Conservation (phyloP, 805 yeast genomes). For the Saccharomyces jurei region DNA sequence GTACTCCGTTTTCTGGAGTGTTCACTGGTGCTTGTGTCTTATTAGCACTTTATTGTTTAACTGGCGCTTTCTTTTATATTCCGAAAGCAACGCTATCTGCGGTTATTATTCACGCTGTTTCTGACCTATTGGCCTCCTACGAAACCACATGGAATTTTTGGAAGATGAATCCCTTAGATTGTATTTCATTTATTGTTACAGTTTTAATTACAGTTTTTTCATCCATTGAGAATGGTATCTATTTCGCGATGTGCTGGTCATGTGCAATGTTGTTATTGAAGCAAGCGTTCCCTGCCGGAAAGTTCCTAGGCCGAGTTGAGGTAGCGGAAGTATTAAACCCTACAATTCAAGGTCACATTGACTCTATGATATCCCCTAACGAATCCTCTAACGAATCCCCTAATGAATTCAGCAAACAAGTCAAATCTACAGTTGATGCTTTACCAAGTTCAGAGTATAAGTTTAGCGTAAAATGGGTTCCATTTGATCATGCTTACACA, state of each 20-base stretch:
- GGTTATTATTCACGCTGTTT: conserved; percentile 86
- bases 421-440: conserved; percentile 7
- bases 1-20: conserved; percentile 88
- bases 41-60: conserved; percentile 76
- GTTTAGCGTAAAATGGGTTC: conserved; percentile 63
- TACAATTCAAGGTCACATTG: conserved; percentile 26
- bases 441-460: conserved; percentile 18
- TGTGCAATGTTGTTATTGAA: conserved; percentile 65
- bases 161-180: conserved; percentile 67
- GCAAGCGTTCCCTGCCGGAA: conserved; percentile 72
- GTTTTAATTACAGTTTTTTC: conserved; percentile 69
- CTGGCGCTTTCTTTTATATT: conserved; percentile 77
- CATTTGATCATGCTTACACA: conserved; percentile 36
- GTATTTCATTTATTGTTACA: conserved; percentile 61
- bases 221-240: conserved; percentile 80
- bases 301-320: conserved; percentile 70
- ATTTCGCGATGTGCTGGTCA: conserved; percentile 83
- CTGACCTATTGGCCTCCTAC: conserved; percentile 70
- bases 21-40: conserved; percentile 85
- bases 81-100: conserved; percentile 86
- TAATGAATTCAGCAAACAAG: conserved; percentile 23
- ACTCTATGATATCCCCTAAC: neutral
- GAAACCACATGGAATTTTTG: conserved; percentile 61
- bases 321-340: conserved; percentile 67
- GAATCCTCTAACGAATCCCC: conserved; percentile 5